These are phyloP conservation scores for Paecilomyces formosus DNA, from an alignment of 2,329 filamentous ascomycete genomes.

Conservation along the genomic window DNA sequence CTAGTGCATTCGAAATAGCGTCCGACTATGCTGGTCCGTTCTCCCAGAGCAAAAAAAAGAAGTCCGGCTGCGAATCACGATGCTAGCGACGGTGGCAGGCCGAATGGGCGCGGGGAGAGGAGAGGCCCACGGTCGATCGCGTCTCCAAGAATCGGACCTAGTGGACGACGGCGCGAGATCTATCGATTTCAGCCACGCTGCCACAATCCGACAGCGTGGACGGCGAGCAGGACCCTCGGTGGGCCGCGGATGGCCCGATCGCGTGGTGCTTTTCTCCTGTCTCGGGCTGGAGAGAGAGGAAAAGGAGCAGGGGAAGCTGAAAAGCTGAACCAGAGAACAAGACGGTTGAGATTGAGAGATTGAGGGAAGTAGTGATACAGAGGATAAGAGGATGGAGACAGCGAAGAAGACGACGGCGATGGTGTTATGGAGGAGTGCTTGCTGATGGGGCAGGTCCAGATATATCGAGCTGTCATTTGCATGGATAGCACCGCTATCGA, in stretches of 20 bases:
- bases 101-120: neutral
- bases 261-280: neutral
- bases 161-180: conserved; percentile 1
- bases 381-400: no score
- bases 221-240: neutral
- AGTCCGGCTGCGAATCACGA: neutral
- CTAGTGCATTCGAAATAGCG: neutral
- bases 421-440: no score
- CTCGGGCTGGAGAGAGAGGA: neutral
- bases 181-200: neutral
- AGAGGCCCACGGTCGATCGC: neutral
- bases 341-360: no score
- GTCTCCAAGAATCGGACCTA: neutral
- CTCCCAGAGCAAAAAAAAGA: neutral
- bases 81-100: neutral
- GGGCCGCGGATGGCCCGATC: neutral
- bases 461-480: neutral
- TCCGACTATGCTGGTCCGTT: neutral
- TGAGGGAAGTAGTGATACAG: no score
- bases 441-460: no score
- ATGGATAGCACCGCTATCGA: neutral
- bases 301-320: neutral
- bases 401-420: no score
- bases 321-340: neutral
- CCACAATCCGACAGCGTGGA: neutral